These are phyloP conservation scores for Solanum pinnatisectum DNA, from an alignment of 257 asterid species.

Conservation along the genomic window DNA sequence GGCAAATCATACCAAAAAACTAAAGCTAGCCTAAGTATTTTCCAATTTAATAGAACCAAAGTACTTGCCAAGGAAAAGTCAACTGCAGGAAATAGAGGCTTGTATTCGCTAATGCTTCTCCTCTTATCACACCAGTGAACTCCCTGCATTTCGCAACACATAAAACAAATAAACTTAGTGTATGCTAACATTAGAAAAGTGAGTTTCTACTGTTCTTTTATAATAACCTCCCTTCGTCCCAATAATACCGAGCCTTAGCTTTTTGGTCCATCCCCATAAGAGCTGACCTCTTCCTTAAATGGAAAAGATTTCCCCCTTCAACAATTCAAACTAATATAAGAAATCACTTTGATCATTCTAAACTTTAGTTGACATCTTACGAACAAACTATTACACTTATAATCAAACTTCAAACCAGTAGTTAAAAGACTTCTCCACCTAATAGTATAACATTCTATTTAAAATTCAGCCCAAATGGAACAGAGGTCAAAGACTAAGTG, in stretches of 20 bases:
- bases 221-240: not conserved
- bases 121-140: constrained; percentile 97
- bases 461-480: not conserved
- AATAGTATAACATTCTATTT: not conserved
- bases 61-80: constrained; percentile 84
- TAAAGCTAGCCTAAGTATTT: not conserved
- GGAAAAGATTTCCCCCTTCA: not conserved
- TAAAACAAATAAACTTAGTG: not conserved
- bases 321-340: not conserved
- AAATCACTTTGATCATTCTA: not conserved
- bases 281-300: not conserved
- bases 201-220: not conserved
- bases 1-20: not conserved
- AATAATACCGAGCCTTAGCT: not conserved
- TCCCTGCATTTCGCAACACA: constrained; percentile 47
- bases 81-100: constrained; percentile 72
- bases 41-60: not conserved
- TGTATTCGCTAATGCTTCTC: constrained; percentile 70
- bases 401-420: not conserved
- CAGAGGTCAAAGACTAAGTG: not conserved
- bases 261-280: not conserved
- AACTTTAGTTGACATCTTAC: not conserved
- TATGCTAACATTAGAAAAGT: not conserved
- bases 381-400: not conserved
- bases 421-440: not conserved